Conservation (phyloP, 768 basidiomycete genomes). For the Boletus rubropictus region DNA sequence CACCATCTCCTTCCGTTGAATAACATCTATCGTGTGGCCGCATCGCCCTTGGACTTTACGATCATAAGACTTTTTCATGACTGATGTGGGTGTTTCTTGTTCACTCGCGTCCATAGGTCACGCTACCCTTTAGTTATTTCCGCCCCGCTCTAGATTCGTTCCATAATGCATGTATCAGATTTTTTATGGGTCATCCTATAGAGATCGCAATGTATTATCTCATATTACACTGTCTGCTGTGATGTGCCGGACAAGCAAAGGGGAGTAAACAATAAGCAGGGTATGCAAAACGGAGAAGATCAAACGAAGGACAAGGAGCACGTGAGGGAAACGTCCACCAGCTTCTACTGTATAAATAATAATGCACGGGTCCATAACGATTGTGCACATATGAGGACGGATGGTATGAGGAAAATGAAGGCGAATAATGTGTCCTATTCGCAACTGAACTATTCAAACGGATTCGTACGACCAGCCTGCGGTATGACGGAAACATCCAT, state of each 20-base stretch:
- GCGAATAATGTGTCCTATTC: not conserved
- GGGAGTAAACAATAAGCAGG: slow-evolving; percentile 19
- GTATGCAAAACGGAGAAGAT: slow-evolving; percentile 16
- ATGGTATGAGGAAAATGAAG: slow-evolving; percentile 4
- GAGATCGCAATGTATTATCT: slow-evolving; percentile 14
- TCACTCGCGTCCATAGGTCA: not conserved
- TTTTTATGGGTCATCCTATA: not conserved
- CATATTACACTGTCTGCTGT: slow-evolving; percentile 11
- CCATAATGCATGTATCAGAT: not conserved
- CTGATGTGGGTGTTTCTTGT: not conserved
- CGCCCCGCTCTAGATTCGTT: not conserved
- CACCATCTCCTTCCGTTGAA: slow-evolving; percentile 34
- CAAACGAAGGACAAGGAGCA: slow-evolving; percentile 3
- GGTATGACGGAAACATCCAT: not conserved
- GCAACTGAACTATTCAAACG: slow-evolving; percentile 34
- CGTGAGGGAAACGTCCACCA: not conserved
- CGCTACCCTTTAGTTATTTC: not conserved
- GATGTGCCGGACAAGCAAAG: slow-evolving; percentile 5
- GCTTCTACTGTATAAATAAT: slow-evolving; percentile 5
- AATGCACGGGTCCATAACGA: slow-evolving; percentile 12
- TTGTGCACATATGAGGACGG: not conserved
- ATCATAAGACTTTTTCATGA: not conserved
- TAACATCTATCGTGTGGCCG: slow-evolving; percentile 26
- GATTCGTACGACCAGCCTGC: slow-evolving; percentile 73
- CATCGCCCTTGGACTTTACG: not conserved